These are phyloP conservation scores for Quercus ilex DNA, from an alignment of 306 rosid genomes.

Conservation along the genomic window DNA sequence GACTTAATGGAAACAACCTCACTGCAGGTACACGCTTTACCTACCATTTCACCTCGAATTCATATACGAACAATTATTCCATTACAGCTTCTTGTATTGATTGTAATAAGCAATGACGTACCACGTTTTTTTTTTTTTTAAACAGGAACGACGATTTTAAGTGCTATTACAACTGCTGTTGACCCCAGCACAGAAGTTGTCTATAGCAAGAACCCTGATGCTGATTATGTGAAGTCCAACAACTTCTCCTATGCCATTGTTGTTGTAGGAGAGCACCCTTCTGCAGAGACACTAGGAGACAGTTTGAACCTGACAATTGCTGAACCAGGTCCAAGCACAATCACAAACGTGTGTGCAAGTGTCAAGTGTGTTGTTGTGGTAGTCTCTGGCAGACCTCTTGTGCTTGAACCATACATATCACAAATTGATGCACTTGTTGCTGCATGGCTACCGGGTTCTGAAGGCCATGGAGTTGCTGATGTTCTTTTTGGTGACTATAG, in stretches of 20 bases:
- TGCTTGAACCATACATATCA: background rate
- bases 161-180: background rate
- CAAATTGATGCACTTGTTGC: slow-evolving; percentile 8
- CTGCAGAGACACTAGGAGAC: slow-evolving; percentile 14
- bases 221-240: background rate
- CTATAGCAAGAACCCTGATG: background rate
- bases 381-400: slow-evolving; percentile 15
- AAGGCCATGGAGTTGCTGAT: slow-evolving; percentile 17
- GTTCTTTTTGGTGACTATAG: slow-evolving; percentile 17
- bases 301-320: slow-evolving; percentile 13
- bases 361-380: slow-evolving; percentile 9
- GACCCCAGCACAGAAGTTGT: background rate
- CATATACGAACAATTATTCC: background rate
- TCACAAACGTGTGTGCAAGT: background rate
- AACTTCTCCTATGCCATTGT: background rate
- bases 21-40: background rate
- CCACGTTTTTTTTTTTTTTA: too few species aligned
- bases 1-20: background rate
- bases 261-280: slow-evolving; percentile 17
- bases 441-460: slow-evolving; percentile 23
- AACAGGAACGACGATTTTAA: background rate
- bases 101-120: too few species aligned
- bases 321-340: background rate
- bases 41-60: too few species aligned
- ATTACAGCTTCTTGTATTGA: too few species aligned